Evolutionary conservation across 768 basidiomycete species (phyloP).

Genomic region (Mycena venus): DNA sequence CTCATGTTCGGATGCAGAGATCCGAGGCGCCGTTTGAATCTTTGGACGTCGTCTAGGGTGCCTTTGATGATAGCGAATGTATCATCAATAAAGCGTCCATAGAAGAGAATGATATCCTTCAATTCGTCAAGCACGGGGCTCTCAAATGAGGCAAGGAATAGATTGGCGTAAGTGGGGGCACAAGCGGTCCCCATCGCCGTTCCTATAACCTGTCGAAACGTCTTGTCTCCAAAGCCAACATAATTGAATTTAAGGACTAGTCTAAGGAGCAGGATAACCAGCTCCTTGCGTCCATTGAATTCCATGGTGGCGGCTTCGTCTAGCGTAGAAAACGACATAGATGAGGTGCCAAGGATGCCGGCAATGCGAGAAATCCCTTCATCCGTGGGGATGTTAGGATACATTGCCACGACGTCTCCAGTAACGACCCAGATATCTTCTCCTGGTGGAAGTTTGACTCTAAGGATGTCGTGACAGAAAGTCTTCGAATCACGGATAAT

Average conservation of each 20-base stretch:
- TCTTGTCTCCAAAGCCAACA: conserved; percentile 14
- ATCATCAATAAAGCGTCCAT: too few species aligned
- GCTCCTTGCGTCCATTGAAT: conserved; percentile 1
- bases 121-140: conserved; percentile 11
- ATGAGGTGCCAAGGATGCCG: background rate
- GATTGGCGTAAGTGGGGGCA: conserved; percentile 34
- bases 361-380: conserved; percentile 38
- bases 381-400: conserved; percentile 18
- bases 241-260: conserved; percentile 25
- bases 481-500: background rate
- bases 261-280: conserved; percentile 22
- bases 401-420: background rate
- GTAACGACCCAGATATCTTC: background rate
- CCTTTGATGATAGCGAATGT: conserved; percentile 25
- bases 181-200: background rate
- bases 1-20: conserved; percentile 2
- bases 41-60: conserved; percentile 9
- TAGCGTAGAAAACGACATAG: background rate
- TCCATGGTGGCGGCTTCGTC: background rate
- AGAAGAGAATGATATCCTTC: conserved; percentile 9
- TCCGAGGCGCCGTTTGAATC: conserved; percentile 24
- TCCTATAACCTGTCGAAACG: conserved; percentile 20
- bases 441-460: background rate
- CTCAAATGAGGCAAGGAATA: conserved; percentile 29
- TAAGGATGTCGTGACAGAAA: background rate